phyloP scores from a whole-genome alignment of 805 yeast genomes.

The Kazachstania kunashirensis region DNA sequence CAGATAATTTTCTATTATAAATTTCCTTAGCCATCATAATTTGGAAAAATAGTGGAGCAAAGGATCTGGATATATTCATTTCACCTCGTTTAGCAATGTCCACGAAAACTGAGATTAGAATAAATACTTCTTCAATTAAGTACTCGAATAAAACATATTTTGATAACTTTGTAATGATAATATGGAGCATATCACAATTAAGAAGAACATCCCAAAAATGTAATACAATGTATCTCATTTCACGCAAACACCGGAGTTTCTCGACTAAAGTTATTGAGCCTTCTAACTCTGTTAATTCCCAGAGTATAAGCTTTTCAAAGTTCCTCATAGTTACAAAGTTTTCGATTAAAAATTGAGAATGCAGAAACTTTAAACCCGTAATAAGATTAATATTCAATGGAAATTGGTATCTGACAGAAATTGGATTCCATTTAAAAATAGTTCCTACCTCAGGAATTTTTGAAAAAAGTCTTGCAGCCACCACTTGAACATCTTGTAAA shows the following conservation, averaged over 20 bases:
- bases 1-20: too few relatives aligned
- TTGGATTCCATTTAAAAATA: too few relatives aligned
- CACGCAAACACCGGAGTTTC: conserved; percentile 13
- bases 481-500: too few relatives aligned
- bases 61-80: too few relatives aligned
- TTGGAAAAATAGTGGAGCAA: too few relatives aligned
- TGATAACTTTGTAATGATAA: conserved; percentile 8
- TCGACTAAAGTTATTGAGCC: conserved; percentile 4
- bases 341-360: not conserved
- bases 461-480: too few relatives aligned
- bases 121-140: too few relatives aligned
- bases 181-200: conserved; percentile 3
- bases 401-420: conserved; percentile 11
- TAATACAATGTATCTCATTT: conserved; percentile 12
- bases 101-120: too few relatives aligned
- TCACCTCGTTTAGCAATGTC: too few relatives aligned
- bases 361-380: conserved; percentile 8
- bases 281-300: conserved; percentile 17
- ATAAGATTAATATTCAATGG: conserved; percentile 12
- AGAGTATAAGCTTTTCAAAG: conserved; percentile 7
- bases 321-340: conserved; percentile 5
- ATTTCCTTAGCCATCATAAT: too few relatives aligned
- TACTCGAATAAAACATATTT: too few relatives aligned
- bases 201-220: conserved; percentile 7
- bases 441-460: too few relatives aligned